Percentiles rank a stretch among this genome's conserved stretches.
Evolutionary conservation across 768 basidiomycete species (phyloP).

Genomic region (Collybia nuda): DNA sequence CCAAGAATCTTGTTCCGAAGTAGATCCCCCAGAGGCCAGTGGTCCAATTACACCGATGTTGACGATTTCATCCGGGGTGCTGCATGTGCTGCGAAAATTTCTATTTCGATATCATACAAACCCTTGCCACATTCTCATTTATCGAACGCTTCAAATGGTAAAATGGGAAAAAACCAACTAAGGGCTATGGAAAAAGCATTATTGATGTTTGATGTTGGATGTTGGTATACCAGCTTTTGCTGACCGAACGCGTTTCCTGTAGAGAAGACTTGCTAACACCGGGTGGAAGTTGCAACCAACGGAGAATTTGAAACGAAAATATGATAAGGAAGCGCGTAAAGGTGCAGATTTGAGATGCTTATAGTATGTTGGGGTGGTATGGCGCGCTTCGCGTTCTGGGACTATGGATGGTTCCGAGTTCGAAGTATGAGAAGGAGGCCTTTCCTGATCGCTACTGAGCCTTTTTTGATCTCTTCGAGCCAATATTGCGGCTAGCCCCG

Average conservation of each 20-base stretch:
- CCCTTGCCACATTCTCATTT: conserved; percentile 2
- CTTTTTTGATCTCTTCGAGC: no score
- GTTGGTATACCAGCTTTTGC: conserved; percentile 65
- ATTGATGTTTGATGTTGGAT: conserved; percentile 52
- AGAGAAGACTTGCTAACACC: conserved; percentile 42
- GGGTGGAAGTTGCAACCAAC: conserved; percentile 44
- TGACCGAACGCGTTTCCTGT: conserved; percentile 58
- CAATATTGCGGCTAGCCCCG: no score
- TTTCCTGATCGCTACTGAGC: no score
- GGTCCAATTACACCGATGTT: conserved; percentile 64
- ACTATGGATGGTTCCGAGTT: conserved; percentile 57
- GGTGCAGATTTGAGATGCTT: conserved; percentile 64
- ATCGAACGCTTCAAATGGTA: background rate
- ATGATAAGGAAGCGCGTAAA: conserved; percentile 54
- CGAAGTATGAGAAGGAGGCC: no score
- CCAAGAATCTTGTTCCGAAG: conserved; percentile 47
- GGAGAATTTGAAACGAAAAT: conserved; percentile 53
- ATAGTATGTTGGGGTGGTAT: conserved; percentile 66
- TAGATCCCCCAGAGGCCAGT: conserved; percentile 34
- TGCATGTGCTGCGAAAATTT: conserved; percentile 53
- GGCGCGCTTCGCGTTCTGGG: conserved; percentile 65
- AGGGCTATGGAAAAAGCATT: conserved; percentile 12
- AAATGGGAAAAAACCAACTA: conserved; percentile 1
- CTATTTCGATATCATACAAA: conserved; percentile 39
- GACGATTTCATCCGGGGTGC: conserved; percentile 67